Evolutionary conservation across 768 basidiomycete genomes (phyloP).

Genomic region (Leccinum rimulosum): DNA sequence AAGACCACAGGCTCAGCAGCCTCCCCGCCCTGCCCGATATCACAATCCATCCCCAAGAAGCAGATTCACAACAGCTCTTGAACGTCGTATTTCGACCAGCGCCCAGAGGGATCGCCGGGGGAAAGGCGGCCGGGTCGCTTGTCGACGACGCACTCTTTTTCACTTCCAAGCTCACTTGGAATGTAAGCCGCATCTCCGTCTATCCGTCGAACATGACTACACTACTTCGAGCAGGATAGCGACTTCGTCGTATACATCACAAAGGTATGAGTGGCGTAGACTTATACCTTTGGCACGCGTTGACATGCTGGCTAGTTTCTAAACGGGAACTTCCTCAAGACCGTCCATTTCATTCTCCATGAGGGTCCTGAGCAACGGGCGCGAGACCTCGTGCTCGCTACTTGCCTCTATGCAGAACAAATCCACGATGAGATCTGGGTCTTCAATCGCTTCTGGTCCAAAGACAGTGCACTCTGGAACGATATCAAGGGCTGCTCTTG

Average conservation of each 20-base stretch:
- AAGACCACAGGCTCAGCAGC: slow-evolving; percentile 43
- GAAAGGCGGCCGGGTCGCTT: slow-evolving; percentile 50
- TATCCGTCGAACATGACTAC: not conserved
- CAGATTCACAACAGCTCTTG: slow-evolving; percentile 47
- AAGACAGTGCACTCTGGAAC: slow-evolving; percentile 58
- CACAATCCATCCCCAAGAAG: slow-evolving; percentile 42
- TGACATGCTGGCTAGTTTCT: slow-evolving; percentile 30
- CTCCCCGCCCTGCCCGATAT: slow-evolving; percentile 53
- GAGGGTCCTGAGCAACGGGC: slow-evolving; percentile 53
- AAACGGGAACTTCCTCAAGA: slow-evolving; percentile 18
- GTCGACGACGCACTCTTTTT: slow-evolving; percentile 52
- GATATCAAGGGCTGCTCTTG: slow-evolving; percentile 66
- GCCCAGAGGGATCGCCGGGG: slow-evolving; percentile 34
- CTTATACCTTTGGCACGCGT: not conserved
- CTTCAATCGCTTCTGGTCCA: slow-evolving; percentile 68
- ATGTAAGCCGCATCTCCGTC: slow-evolving; percentile 37
- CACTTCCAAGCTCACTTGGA: slow-evolving; percentile 55
- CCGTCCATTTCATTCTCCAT: slow-evolving; percentile 54
- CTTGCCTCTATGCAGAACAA: slow-evolving; percentile 50
- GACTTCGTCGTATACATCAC: slow-evolving; percentile 56
- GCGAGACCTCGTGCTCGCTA: slow-evolving; percentile 50
- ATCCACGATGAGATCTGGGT: slow-evolving; percentile 75
- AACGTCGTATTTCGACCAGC: slow-evolving; percentile 49
- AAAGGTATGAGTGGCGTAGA: slow-evolving; percentile 36
- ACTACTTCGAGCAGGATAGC: slow-evolving; percentile 37